A percentile compares a stretch with the other conserved stretches of the same genome.
These are phyloP conservation scores for Wickerhamomyces strasburgensis DNA, from an alignment of 805 yeast genomes.

Conservation along the genomic window DNA sequence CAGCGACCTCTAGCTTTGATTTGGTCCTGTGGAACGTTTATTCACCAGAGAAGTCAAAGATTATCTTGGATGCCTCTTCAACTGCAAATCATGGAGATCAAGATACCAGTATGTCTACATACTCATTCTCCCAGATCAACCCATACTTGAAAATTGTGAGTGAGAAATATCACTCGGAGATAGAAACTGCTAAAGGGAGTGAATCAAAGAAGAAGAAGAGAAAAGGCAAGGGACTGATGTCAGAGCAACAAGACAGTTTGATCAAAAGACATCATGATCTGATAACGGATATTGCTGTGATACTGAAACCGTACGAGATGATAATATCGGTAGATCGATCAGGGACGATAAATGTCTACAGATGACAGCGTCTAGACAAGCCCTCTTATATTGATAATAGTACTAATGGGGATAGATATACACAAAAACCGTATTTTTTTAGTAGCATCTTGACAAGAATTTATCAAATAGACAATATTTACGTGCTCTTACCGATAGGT, in stretches of 20 bases:
- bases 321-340: constrained; percentile 61
- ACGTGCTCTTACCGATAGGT: neutral
- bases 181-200: constrained; percentile 6
- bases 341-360: constrained; percentile 60
- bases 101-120: neutral
- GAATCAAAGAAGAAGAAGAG: constrained; percentile 13
- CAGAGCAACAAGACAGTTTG: constrained; percentile 39
- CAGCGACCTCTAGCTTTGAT: constrained; percentile 17
- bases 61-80: constrained; percentile 19
- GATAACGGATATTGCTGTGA: constrained; percentile 43
- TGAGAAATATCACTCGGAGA: constrained; percentile 28
- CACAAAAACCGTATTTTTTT: neutral
- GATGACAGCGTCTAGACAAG: constrained; percentile 20
- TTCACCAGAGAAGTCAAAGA: constrained; percentile 26
- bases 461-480: neutral
- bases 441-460: no score
- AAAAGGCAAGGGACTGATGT: constrained; percentile 30
- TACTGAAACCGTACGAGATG: constrained; percentile 51
- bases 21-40: constrained; percentile 36
- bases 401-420: neutral
- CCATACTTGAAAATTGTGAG: constrained; percentile 36
- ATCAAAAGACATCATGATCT: constrained; percentile 46
- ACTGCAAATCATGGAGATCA: constrained; percentile 19
- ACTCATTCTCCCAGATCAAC: constrained; percentile 28
- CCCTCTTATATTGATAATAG: neutral